Evolutionary conservation across 352 stramenopile genomes (phyloP).

Genomic region (Phytophthora uliginosa): DNA sequence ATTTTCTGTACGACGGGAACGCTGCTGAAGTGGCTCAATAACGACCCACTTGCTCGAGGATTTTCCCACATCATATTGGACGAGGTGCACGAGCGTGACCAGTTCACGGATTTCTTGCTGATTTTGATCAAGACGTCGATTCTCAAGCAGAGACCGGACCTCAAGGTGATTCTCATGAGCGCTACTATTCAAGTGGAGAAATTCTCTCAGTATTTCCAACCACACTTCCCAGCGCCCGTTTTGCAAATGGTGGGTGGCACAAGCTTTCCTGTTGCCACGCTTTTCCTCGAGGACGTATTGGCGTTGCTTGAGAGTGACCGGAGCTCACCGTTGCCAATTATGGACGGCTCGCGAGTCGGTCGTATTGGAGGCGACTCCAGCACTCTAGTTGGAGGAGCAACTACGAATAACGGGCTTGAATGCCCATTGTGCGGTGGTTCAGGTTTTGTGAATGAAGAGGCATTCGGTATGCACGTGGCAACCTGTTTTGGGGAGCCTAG

Average conservation of each 20-base stretch:
- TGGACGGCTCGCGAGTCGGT: slow-evolving; percentile 30
- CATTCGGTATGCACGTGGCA: slow-evolving; percentile 90
- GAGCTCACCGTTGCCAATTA: slow-evolving; percentile 37
- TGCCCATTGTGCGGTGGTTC: slow-evolving; percentile 87
- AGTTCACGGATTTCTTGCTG: slow-evolving; percentile 97
- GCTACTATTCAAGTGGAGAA: slow-evolving; percentile 97
- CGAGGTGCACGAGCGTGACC: slow-evolving; percentile 97
- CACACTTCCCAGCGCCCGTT: slow-evolving; percentile 73
- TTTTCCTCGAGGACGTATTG: slow-evolving; percentile 94
- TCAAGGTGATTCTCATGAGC: slow-evolving; percentile 97
- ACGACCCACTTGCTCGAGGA: slow-evolving; percentile 76
- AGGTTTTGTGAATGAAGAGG: slow-evolving; percentile 82
- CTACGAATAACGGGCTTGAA: slow-evolving; percentile 43
- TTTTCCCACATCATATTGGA: slow-evolving; percentile 97
- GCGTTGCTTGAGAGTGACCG: slow-evolving; percentile 53
- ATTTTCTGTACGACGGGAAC: slow-evolving; percentile 99
- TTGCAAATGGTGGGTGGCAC: slow-evolving; percentile 85
- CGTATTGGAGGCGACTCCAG: slow-evolving; percentile 8
- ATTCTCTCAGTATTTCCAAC: slow-evolving; percentile 93
- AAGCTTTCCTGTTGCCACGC: slow-evolving; percentile 92
- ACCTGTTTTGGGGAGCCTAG: slow-evolving; percentile 77
- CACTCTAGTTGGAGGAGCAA: neutral
- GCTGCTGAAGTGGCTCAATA: slow-evolving; percentile 87
- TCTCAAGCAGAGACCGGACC: slow-evolving; percentile 77
- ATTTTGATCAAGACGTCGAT: slow-evolving; percentile 94